Evolutionary conservation across 805 yeast species (phyloP), one percentile per base, ranked within the genome.

Genomic region (Metschnikowia colocasiae): DNA sequence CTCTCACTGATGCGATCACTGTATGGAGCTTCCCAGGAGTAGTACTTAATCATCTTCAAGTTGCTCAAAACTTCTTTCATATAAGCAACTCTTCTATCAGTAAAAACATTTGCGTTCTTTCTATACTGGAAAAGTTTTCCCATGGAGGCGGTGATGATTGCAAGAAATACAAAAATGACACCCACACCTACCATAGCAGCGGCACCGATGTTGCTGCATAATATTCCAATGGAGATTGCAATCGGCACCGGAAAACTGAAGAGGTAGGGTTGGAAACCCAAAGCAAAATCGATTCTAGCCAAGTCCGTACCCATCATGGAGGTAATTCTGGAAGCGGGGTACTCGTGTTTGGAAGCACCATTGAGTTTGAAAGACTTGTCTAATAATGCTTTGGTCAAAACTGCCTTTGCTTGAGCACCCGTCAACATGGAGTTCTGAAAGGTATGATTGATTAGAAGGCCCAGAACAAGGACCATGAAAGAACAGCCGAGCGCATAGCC

Each of bases 1-100:
- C 79, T 71, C 10, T 71, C 74, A 13, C 79, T 59, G 30, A 91
- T 76, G 44, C 75, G 69, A 8, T 74, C 63, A 45, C 74, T 74
- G 61, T 88, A 91, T 0, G 97, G 90, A 27, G 73, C 74, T 66
- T 91, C 97, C 97, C 97, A 91, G 1, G 95, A 87, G 62, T 90
- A 91, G 62, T 78, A 86, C 68, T 91, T 91, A 63, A 91, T 87
- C 62, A 84, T 76, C 59, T 86, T 87, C 75, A 91, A 79, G 54
- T 85, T 81, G 59, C 78, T 81, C 53, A 91, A 71, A 25, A 89
- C 79, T 63, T 91, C 98, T 54, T 87, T 84, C 63, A 89, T 82
- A 41, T 80, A 73, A 40, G 81, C 75, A 19, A 91, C 88, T 59
- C 98, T 81, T 18, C 70, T 64, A 63, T 91, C 98, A 2, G 96